Conservation (phyloP, 495 filamentous ascomycete genomes). For the Aspergillus baeticus region DNA sequence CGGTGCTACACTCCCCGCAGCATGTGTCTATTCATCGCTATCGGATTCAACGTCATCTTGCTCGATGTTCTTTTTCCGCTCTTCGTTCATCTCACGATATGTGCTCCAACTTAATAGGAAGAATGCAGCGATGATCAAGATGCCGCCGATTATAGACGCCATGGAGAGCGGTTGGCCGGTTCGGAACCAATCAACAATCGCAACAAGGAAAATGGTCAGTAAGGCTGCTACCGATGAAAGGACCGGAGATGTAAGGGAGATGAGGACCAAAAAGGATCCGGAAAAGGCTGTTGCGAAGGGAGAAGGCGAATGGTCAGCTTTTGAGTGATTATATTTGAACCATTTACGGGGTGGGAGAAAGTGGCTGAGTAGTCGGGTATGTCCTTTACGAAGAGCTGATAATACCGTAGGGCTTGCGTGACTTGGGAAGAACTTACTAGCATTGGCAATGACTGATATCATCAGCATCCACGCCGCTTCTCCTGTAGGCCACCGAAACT, state of each 20-base stretch:
- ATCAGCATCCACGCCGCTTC: conserved; percentile 74
- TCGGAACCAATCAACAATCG: conserved; percentile 82
- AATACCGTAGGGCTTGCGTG: neutral
- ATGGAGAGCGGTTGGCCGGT: conserved; percentile 71
- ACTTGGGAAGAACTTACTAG: conserved; percentile 50
- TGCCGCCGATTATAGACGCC: conserved; percentile 76
- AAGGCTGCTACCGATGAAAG: conserved; percentile 88
- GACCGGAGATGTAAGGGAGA: conserved; percentile 88
- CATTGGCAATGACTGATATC: conserved; percentile 81
- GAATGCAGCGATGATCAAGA: conserved; percentile 85
- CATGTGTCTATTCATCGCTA: conserved; percentile 43
- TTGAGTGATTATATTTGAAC: neutral
- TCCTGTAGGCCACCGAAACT: conserved; percentile 76
- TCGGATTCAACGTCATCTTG: conserved; percentile 43
- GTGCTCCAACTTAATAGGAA: conserved; percentile 84
- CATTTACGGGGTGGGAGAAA: neutral
- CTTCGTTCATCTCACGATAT: conserved; percentile 87
- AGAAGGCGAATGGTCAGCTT: neutral
- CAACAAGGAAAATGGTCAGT: conserved; percentile 94
- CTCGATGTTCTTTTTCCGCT: conserved; percentile 58
- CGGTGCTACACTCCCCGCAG: too few relatives aligned
- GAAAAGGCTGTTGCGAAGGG: conserved; percentile 60
- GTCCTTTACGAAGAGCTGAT: neutral
- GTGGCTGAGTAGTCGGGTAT: neutral
- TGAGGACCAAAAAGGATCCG: conserved; percentile 90